Evolutionary conservation across 2,329 filamentous ascomycete genomes (phyloP).

Genomic region (Pseudocercospora fijiensis): DNA sequence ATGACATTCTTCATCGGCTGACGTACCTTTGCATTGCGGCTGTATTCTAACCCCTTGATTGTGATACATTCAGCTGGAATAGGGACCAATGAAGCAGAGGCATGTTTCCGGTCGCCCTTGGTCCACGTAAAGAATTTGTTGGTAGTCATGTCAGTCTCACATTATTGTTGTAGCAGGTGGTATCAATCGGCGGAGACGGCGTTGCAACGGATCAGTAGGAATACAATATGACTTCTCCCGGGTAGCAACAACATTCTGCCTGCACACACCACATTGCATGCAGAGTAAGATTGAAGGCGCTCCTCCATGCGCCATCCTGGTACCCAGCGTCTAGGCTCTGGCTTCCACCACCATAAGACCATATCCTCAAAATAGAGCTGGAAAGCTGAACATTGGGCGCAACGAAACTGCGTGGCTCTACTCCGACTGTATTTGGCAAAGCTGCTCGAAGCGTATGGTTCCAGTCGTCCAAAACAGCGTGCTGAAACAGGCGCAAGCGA

Average conservation of each 20-base stretch:
- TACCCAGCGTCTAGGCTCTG: neutral
- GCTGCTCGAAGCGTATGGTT: conserved; percentile 10
- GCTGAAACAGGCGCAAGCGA: conserved; percentile 16
- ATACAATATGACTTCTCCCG: neutral
- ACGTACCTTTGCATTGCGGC: conserved; percentile 24
- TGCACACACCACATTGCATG: neutral
- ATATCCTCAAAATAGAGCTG: neutral
- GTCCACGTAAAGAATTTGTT: conserved; percentile 48
- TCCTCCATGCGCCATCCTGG: neutral
- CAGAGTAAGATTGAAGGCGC: neutral
- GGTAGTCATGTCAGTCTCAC: conserved; percentile 37
- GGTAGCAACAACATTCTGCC: neutral
- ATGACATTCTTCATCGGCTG: neutral
- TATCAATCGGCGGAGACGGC: neutral
- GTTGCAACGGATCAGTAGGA: neutral
- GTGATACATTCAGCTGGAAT: conserved; percentile 37
- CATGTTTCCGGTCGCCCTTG: conserved; percentile 40
- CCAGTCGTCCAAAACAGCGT: neutral
- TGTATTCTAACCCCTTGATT: conserved; percentile 32
- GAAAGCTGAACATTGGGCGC: neutral
- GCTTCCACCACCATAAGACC: neutral
- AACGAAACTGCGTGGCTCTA: neutral
- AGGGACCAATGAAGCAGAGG: conserved; percentile 41
- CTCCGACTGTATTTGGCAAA: neutral
- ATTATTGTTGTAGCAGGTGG: conserved; percentile 3